These are phyloP conservation scores for Candolleomyces efflorescens DNA, from an alignment of 768 basidiomycete species.

Conservation along the genomic window DNA sequence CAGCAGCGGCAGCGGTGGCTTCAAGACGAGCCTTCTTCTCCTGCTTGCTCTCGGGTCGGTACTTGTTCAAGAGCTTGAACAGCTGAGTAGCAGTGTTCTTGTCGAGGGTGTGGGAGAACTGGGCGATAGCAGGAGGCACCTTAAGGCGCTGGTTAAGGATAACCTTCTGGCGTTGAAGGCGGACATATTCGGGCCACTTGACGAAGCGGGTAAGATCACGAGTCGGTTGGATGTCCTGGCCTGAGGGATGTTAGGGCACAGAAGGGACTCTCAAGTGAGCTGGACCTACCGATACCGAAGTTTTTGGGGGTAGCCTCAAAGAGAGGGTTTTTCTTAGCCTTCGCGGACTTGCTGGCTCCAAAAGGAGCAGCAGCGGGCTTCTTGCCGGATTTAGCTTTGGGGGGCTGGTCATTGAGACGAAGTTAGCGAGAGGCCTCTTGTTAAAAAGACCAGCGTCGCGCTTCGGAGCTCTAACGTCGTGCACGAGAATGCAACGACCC, in stretches of 20 bases:
- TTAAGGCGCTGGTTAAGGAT: slow-evolving; percentile 97
- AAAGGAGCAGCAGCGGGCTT: slow-evolving; percentile 85
- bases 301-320: slow-evolving; percentile 89
- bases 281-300: slow-evolving; percentile 89
- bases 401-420: slow-evolving; percentile 95
- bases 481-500: slow-evolving; percentile 28
- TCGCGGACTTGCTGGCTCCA: slow-evolving; percentile 70
- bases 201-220: slow-evolving; percentile 95
- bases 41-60: slow-evolving; percentile 89
- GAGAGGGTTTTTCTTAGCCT: slow-evolving; percentile 90
- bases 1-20: slow-evolving; percentile 69
- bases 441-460: slow-evolving; percentile 28
- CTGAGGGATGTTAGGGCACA: slow-evolving; percentile 40
- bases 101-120: slow-evolving; percentile 97
- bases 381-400: slow-evolving; percentile 72
- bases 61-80: slow-evolving; percentile 98
- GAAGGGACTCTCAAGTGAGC: too few species aligned
- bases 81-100: slow-evolving; percentile 99
- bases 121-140: slow-evolving; percentile 96
- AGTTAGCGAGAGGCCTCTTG: slow-evolving; percentile 36
- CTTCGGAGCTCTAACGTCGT: slow-evolving; percentile 56
- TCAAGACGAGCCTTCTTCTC: slow-evolving; percentile 96
- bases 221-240: slow-evolving; percentile 89
- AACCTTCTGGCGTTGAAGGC: slow-evolving; percentile 97
- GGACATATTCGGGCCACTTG: slow-evolving; percentile 99